Base-by-base conservation (phyloP, 768 basidiomycete genomes). In the Clathrus columnatus region DNA sequence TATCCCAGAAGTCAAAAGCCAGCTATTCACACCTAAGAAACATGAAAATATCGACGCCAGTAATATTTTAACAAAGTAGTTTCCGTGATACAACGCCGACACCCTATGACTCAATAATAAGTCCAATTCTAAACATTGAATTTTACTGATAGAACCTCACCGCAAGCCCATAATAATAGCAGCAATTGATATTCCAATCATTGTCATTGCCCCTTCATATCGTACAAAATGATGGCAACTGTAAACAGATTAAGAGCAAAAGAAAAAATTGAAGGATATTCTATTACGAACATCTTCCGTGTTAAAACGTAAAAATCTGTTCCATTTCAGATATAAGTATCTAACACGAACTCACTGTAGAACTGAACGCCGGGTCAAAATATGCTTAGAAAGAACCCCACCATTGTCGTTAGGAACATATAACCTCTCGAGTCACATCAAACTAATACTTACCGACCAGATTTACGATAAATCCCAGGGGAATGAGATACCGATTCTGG, bases 401-500 rank as follows among this genome's bases (percentile, higher is more conserved):
- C n/a, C n/a, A n/a, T n/a, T n/a, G n/a, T 36, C n/a, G 36, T 4
- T 36, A 14, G n/a, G 14, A 14, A 36, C 2, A 14, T 36, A 36
- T 36, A 36, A 8, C 11, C 4, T 36, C 2, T n/a, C 10, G 36
- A 4, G 2, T 36, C 10, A 23, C 5, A 14, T 26, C 18, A 7
- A 46, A n/a, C n/a, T 8, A 30, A 20, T n/a, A 36, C 54, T 16
- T 5, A 48, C 54, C 54, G 28, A 18, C 30, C 7, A 55, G 20
- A 27, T 55, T 55, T 16, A 55, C 26, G 30, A 21, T 18, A 18
- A 55, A 55, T 27, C 54, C 54, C 45, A 55, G 27, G 2, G 54
- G 45, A 18, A 47, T 55, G 29, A 55, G 29, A 32, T 55, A 55
- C 21, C 54, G 54, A 27, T 55, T 55, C 54, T 55, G 16, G 10